These are phyloP conservation scores for Allium sativum DNA, from an alignment of 106 monocot genomes.

Conservation along the genomic window DNA sequence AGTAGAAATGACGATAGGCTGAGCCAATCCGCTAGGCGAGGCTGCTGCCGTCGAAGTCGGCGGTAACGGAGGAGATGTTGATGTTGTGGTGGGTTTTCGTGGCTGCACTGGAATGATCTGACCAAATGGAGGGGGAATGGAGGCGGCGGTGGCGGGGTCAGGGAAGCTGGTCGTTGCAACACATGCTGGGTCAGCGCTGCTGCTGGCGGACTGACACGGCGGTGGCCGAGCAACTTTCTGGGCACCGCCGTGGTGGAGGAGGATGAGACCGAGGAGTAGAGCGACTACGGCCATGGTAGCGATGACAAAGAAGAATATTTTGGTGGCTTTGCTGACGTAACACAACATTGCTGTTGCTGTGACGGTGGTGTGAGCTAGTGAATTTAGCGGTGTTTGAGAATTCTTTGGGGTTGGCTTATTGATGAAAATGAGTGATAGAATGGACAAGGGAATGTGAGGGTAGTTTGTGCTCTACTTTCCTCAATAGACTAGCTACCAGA, in stretches of 20 bases:
- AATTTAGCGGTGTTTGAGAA: too few species aligned
- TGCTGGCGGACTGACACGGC: neutral
- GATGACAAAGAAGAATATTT: constrained; percentile 77
- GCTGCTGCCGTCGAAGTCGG: neutral
- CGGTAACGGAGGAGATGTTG: neutral
- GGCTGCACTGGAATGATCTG: neutral
- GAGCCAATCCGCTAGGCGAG: neutral
- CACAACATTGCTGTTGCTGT: constrained; percentile 21
- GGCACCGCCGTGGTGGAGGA: constrained; percentile 32
- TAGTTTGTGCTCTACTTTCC: too few species aligned
- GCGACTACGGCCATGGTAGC: constrained; percentile 23
- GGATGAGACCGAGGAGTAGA: constrained; percentile 47
- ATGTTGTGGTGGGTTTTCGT: neutral
- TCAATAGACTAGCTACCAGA: too few species aligned
- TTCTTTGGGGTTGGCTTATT: too few species aligned
- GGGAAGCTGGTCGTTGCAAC: constrained; percentile 7
- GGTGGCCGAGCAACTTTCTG: constrained; percentile 11
- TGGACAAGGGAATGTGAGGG: too few species aligned
- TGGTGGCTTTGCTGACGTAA: constrained; percentile 85
- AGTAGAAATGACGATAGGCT: neutral
- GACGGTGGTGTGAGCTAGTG: too few species aligned
- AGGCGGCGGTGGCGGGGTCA: constrained; percentile 14
- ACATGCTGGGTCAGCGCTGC: neutral
- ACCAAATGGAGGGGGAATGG: constrained; percentile 1
- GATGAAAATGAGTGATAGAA: too few species aligned